Base-by-base conservation (phyloP, 2,329 filamentous ascomycete genomes). In the Pseudocercospora fijiensis region DNA sequence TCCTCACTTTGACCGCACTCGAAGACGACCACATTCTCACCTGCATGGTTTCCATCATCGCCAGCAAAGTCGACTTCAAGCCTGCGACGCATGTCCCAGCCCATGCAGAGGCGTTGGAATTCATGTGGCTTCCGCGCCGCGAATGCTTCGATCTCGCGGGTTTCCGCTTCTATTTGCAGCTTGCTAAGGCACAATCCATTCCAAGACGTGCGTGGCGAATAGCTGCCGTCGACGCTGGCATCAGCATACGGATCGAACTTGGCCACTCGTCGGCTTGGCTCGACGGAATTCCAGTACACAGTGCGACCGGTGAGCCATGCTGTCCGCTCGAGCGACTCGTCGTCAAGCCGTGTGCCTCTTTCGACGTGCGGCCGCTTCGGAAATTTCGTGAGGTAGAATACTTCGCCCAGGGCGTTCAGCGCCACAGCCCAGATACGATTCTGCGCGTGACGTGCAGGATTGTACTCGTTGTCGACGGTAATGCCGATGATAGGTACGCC, bases 321-420 rank as follows among this genome's bases (percentile, higher is more conserved):
- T 65, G 87, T 80, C 65, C 84, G 86, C 64, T 89, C 85, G 16
- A 83, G 73, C 20, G 73, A 66, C 61, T 89, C 83, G 37, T 88
- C 81, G 72, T 83, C 70, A n/a, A 76, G 58, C 18, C 72, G 76
- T 2, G 78, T 75, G 37, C 77, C 76, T 61, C 83, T 82, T 30
- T 81, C 79, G 4, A 81, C 70, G 7, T 84, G 80, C 20, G 84
- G 80, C 37, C 83, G 82, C 26, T 77, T 82, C 0, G 91, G 92
- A 6, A 88, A 82, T 56, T 91, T 87, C 1, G 85, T 89, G 1
- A 98, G 81, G 70, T 94, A 96, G 76, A 89, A 98, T 0, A 96
- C 81, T 76, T 99, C 95, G 1, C 95, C 95, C 8, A 99, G 81
- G 0, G 95, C 94, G 75, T 99, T 99, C 58, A 99, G 78, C n/a